Base-by-base conservation (phyloP, 2,329 filamentous ascomycete species). In the Colletotrichum sp. region DNA sequence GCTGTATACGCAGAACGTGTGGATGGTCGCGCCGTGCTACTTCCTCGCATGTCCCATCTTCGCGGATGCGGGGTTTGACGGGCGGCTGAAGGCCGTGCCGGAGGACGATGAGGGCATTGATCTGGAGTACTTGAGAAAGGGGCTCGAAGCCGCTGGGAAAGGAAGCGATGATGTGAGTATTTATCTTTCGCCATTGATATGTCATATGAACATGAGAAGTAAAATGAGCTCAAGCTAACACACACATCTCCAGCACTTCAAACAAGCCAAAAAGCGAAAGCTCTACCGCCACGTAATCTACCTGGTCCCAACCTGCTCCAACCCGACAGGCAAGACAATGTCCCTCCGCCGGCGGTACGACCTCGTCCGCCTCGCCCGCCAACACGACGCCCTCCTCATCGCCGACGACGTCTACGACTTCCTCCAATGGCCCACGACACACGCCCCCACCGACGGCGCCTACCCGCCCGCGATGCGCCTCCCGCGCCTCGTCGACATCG, bases 401-500 rank as follows among this genome's bases (percentile, higher is more conserved):
- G 92, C 92, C 65, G 96, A 99, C 85, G 97, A 99, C 83, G 96
- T 99, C 12, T 99, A 99, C 82, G 96, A 99, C 83, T 94, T 96
- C 79, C 88, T 99, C 7, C 94, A 96, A 82, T 98, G 96, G 95
- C 90, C 91, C 4, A 81, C 85, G 60, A 69, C n/a, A 3, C 13
- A 21, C 36, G 49, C 64, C 4, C n/a, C 49, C 6, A 52, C 77
- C 5, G n/a, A 81, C 26, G 67, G 81, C 81, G 44, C 83, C 84
- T 49, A 87, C 83, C 78, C 79, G 49, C 71, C 76, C 52, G 76
- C 77, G 77, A 71, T 72, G 76, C 90, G 93, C 15, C 91, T 96
- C 10, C 95, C 95, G 4, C 92, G 95, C 1, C 87, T 98, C 2
- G 92, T 95, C 21, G 96, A 98, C 82, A 87, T 98, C 71, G 96